These are phyloP conservation scores for Nemophila menziesii DNA, from an alignment of 257 asterid genomes.

Conservation along the genomic window DNA sequence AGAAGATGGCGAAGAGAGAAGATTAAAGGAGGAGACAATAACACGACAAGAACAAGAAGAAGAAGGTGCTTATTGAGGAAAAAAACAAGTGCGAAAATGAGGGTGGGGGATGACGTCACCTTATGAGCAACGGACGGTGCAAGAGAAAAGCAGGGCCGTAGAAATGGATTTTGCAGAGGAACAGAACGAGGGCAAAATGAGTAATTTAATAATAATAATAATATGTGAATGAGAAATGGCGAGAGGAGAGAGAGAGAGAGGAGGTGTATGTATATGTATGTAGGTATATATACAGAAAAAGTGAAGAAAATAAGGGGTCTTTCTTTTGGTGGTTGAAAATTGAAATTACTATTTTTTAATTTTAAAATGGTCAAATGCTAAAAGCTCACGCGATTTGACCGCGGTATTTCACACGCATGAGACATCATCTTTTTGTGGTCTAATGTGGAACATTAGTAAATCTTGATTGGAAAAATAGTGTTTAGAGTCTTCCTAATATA, in stretches of 20 bases:
- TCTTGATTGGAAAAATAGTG: no score
- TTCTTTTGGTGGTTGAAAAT: background rate
- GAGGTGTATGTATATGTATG: background rate
- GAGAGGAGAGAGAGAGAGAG: background rate
- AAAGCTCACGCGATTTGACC: background rate
- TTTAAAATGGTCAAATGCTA: background rate
- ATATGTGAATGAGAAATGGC: background rate
- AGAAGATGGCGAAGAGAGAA: background rate
- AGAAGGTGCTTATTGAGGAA: no score
- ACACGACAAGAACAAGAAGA: background rate
- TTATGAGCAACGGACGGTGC: background rate
- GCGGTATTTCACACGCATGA: no score
- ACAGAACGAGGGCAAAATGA: background rate
- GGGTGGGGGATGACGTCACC: background rate
- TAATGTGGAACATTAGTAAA: no score
- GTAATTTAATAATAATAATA: background rate
- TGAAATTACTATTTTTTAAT: background rate
- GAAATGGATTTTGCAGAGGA: background rate
- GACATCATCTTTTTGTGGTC: no score
- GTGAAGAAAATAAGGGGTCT: background rate
- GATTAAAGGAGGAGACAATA: background rate
- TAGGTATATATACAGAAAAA: no score
- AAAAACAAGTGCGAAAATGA: no score
- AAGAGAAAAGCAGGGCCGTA: background rate
- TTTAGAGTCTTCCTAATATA: no score